Base-by-base conservation (phyloP, 2,329 filamentous ascomycete species). In the Alternaria burnsii region DNA sequence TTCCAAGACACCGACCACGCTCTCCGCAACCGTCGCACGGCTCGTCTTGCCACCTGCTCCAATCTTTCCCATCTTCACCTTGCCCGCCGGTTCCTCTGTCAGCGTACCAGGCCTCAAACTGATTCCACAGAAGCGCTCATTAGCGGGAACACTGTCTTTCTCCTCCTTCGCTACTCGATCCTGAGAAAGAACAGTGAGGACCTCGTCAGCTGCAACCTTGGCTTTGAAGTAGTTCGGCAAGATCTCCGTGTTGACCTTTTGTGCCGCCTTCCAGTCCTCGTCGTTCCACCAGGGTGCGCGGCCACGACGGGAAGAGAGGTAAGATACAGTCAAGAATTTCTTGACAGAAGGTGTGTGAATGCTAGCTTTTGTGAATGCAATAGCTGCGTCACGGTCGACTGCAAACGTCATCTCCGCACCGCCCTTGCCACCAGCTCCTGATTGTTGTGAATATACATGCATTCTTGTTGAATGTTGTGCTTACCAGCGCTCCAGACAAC, bases 401-500 rank as follows among this genome's bases (percentile, higher is more conserved):
- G 84, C 83, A 47, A 81, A 80, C 1, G 85, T 87, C 53, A 82
- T 79, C 7, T 75, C 63, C 5, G 82, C 74, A 2, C 83, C 84
- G 50, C 85, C 85, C 76, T 85, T 85, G 26, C 85, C 85, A 34
- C 84, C 85, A 48, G 85, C 85, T 24, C 84, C 84, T 85, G 43
- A 22, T 20, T 5, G 18, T 16, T 9, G 28, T 6, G 26, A 30
- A 28, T 53, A 11, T 40, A n/a, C n/a, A 42, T 44, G n/a, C 5
- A 22, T 32, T n/a, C 5, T 12, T 36, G 14, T 16, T 16, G 32
- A 7, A 7, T 6, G 3, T 3, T 42, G 14, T 14, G 69, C 81
- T 43, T 74, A 87, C 88, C 89, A 18, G 89, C 89, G 65, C 85
- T 87, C 87, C 87, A 92, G 63, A 91, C 85, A 30, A 91, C 83